phyloP scores from a whole-genome alignment of 495 filamentous ascomycete genomes.

The Cercophora samala region DNA sequence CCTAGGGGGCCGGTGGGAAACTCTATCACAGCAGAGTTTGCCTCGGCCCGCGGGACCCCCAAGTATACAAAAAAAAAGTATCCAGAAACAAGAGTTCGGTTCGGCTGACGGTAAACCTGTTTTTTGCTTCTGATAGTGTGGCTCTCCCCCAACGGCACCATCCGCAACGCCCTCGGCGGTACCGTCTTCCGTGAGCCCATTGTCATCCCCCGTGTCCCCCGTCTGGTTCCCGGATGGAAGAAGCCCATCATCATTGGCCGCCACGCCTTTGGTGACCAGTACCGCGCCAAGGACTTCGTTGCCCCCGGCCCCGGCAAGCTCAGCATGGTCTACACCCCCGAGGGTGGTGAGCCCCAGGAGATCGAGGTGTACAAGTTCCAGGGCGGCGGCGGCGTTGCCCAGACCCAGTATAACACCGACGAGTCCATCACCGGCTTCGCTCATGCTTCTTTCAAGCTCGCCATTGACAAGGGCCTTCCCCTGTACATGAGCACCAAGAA shows the following conservation, averaged over 20 bases:
- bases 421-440: constrained; percentile 93
- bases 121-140: constrained; percentile 58
- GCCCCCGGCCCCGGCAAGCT: constrained; percentile 78
- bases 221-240: constrained; percentile 94
- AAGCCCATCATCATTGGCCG: constrained; percentile 98
- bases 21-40: neutral
- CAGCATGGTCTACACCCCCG: constrained; percentile 88
- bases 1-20: neutral
- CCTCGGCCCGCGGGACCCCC: neutral
- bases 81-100: neutral
- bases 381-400: constrained; percentile 76
- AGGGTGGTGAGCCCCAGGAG: constrained; percentile 73
- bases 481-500: constrained; percentile 99
- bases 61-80: neutral
- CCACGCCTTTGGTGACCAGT: constrained; percentile 98
- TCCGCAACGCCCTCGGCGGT: constrained; percentile 90
- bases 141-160: constrained; percentile 97
- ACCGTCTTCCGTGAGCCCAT: constrained; percentile 99
- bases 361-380: constrained; percentile 90
- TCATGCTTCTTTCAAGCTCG: constrained; percentile 93
- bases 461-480: constrained; percentile 77
- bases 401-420: constrained; percentile 96
- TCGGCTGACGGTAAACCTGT: neutral
- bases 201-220: constrained; percentile 85
- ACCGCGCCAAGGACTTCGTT: constrained; percentile 88